Base-by-base conservation (phyloP, 176 grass and related monocot genomes). In the Eleusine indica region DNA sequence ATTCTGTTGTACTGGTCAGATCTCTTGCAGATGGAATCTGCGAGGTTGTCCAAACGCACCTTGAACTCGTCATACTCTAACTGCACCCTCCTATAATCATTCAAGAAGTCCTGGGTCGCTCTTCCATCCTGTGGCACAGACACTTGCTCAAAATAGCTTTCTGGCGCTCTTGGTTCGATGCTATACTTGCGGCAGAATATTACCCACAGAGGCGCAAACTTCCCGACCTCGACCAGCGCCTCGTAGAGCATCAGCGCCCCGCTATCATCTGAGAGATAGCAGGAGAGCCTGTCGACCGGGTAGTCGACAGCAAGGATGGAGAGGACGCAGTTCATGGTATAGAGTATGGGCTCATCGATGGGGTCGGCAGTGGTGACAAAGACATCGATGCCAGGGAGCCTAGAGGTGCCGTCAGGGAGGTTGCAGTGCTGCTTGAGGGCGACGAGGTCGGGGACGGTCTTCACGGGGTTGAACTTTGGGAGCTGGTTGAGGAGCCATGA, bases 51-150 rank as follows among this genome's bases (percentile, higher is more conserved):
- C 51, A 85, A 16, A 17, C 74, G 39, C 83, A 25, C 51, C 52
- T 62, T 85, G 52, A 85, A 85, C 66, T 85, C 83, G 21, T 85
- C 74, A 39, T 85, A 85, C 83, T 85, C 73, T 49, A 54, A 15
- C 22, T 76, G 63, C 38, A 85, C 65, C 39, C 39, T 54, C 22
- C 30, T 76, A 5, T 70, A 68, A 70, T 77, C 83, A 70, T 85
- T 70, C 74, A 85, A 10, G 73, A 70, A 85, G 16, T 78, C 83
- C 39, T 77, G 22, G 0, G 39, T 3, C 16, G 28, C 38, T n/a
- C 18, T 85, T 77, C 65, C 74, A 3, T 49, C 18, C 2, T 60
- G 49, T 18, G 73, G 65, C 4, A n/a, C 48, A 0, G 21, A 39
- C 40, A 70, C 51, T 0, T 4, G 12, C 22, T 77, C 74, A 3